Evolutionary conservation across 1,284 basidiomycete genomes (phyloP).

Genomic region (Cutaneotrichosporon daszewskae): DNA sequence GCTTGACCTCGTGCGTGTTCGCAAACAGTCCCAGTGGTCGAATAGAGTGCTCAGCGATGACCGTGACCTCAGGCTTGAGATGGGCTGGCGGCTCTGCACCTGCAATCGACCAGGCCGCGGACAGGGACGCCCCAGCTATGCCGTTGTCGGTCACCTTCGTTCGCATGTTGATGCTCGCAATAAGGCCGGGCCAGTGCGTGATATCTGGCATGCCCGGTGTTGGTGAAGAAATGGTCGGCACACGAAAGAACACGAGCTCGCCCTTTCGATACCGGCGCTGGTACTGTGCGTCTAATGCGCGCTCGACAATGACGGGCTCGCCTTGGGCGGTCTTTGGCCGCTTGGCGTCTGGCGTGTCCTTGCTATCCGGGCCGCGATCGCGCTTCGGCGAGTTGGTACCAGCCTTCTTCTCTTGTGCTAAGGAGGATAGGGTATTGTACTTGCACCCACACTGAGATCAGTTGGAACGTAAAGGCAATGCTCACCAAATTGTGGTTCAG

Average conservation of each 20-base stretch:
- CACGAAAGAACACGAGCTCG: slow-evolving; percentile 37
- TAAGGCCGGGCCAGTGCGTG: slow-evolving; percentile 41
- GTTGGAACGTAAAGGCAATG: neutral
- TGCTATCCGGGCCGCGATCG: neutral
- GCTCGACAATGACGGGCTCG: slow-evolving; percentile 9
- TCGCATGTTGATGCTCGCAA: slow-evolving; percentile 13
- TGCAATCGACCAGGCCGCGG: slow-evolving; percentile 14
- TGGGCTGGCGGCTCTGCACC: slow-evolving; percentile 12
- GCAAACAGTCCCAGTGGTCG: slow-evolving; percentile 38
- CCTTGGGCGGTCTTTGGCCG: neutral
- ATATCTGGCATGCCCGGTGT: slow-evolving; percentile 17
- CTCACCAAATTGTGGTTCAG: slow-evolving; percentile 30
- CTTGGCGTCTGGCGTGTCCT: too few relatives aligned
- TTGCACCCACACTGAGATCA: slow-evolving; percentile 31
- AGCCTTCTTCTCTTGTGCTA: slow-evolving; percentile 5
- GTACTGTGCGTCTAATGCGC: slow-evolving; percentile 14
- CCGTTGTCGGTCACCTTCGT: neutral
- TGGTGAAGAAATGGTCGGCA: slow-evolving; percentile 25
- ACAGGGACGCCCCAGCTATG: slow-evolving; percentile 11
- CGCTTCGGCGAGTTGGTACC: neutral
- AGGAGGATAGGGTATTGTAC: slow-evolving; percentile 18
- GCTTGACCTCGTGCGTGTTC: slow-evolving; percentile 17
- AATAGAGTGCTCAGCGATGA: slow-evolving; percentile 18
- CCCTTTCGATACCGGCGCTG: slow-evolving; percentile 22
- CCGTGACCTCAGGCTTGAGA: neutral